Evolutionary conservation across 116 monocot species (phyloP), one percentile per base, ranked within the genome.

Genomic region (Posidonia oceanica): DNA sequence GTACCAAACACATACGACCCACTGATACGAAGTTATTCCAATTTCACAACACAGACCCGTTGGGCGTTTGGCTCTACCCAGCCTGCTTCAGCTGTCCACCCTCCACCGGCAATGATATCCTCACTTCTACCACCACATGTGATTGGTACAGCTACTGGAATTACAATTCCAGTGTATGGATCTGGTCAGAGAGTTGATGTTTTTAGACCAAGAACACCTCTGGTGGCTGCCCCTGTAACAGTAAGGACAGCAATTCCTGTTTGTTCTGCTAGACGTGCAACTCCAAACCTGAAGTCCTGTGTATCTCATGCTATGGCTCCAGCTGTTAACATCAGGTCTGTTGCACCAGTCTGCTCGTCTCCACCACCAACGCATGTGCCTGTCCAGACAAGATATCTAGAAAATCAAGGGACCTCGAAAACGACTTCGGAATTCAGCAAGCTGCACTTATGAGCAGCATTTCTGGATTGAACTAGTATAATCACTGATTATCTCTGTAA

Each of bases 391-490:
- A 60, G 40, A 44, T 16, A 3, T 29, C 17, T 54, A 2, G 72
- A 70, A 54, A 7, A 59, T 52, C 77, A 66, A n/a, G 64, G 54
- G 15, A 18, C 38, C 17, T 63, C 42, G n/a, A 41, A n/a, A 18
- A 55, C 48, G 22, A 54, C 53, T 59, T 55, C 51, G 11, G 72
- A 82, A 2, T 62, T 82, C 60, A 29, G 61, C 42, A 72, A 75
- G 54, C 82, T 86, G 48, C 77, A 72, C n/a, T 74, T 82, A 52
- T 82, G 74, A 85, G 54, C 59, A 29, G 38, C 52, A 71, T 58
- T 78, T 82, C 78, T 77, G 72, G 61, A 51, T 57, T 20, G 12
- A 48, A 12, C 48, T 48, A 48, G 48, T 12, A 2, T 12, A 48
- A 48, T 48, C 5, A 8, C 48, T 12, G 48, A 48, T 48, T 48